phyloP scores from a whole-genome alignment of 805 yeast genomes.

The Candida fluviatilis region DNA sequence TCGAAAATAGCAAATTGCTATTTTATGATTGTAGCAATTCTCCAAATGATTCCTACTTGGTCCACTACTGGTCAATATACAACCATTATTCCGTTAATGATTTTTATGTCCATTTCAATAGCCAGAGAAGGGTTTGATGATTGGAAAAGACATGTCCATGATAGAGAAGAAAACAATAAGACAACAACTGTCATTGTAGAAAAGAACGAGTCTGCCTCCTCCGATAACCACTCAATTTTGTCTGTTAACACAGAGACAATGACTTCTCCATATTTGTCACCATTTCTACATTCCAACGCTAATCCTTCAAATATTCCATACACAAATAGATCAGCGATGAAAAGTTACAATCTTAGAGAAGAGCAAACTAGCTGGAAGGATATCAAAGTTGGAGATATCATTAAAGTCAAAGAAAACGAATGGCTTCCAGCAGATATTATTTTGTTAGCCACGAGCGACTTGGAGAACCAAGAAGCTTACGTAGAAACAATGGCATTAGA shows the following conservation, averaged over 20 bases:
- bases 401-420: conserved; percentile 71
- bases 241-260: conserved; percentile 37
- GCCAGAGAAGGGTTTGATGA: conserved; percentile 94
- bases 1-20: conserved; percentile 90
- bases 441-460: conserved; percentile 58
- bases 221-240: conserved; percentile 34
- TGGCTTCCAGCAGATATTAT: conserved; percentile 93
- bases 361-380: conserved; percentile 60
- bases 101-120: conserved; percentile 86
- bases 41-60: conserved; percentile 97
- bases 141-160: conserved; percentile 79
- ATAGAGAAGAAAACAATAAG: conserved; percentile 72
- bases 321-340: conserved; percentile 16
- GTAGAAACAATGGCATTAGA: conserved; percentile 97
- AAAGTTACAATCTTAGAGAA: conserved; percentile 30
- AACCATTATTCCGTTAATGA: conserved; percentile 81
- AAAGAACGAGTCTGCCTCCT: conserved; percentile 21
- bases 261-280: background rate
- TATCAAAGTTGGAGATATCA: conserved; percentile 81
- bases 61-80: conserved; percentile 95
- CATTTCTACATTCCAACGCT: too few species aligned
- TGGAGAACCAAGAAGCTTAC: conserved; percentile 59
- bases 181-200: conserved; percentile 27
- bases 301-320: background rate
- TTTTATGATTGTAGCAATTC: conserved; percentile 81